phyloP scores from a whole-genome alignment of 169 alveolate genomes.

The Amoebophrya sp. region DNA sequence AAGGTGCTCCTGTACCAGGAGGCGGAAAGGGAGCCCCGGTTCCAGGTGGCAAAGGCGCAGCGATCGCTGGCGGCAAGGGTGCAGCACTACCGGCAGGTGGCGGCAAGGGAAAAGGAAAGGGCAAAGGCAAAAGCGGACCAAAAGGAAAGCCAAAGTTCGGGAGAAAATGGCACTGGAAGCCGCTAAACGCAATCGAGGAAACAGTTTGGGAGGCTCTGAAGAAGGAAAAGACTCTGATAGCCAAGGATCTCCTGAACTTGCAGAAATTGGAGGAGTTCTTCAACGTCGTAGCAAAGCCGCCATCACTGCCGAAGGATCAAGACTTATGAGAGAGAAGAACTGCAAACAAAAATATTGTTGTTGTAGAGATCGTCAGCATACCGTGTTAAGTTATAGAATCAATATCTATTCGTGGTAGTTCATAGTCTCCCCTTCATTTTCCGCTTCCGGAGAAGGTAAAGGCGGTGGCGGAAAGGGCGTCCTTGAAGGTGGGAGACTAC shows the following conservation, averaged over 20 bases:
- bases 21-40: neutral
- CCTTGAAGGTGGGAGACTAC: neutral
- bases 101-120: neutral
- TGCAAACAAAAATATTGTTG: no score
- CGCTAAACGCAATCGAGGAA: neutral
- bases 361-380: no score
- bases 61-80: neutral
- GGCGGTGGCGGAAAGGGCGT: neutral
- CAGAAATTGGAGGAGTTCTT: neutral
- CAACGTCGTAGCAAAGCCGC: neutral
- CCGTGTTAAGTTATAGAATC: no score
- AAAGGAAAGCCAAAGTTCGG: conserved; percentile 7
- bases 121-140: neutral
- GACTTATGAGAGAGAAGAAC: no score
- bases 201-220: neutral
- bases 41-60: neutral
- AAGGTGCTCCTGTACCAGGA: neutral
- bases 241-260: neutral
- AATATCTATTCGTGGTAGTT: no score
- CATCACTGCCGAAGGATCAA: neutral
- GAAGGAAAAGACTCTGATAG: neutral
- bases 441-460: neutral
- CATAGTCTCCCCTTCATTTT: no score
- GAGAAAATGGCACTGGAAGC: conserved; percentile 8
- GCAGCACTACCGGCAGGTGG: neutral